These are phyloP conservation scores for Coemansia asiatica DNA, from an alignment of 192 early-diverging fungal species.

Conservation along the genomic window DNA sequence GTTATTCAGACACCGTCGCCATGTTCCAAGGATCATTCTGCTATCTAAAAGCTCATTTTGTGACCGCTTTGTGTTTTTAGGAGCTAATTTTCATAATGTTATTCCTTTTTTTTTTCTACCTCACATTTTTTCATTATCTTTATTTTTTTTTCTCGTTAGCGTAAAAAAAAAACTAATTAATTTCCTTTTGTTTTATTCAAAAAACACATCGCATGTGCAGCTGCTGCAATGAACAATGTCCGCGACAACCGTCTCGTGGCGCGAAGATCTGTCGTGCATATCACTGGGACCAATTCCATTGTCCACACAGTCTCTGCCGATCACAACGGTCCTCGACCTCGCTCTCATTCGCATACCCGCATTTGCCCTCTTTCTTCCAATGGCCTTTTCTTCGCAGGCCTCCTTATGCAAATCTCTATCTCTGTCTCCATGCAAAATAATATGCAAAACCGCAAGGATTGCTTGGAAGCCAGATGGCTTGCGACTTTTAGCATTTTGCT, in stretches of 20 bases:
- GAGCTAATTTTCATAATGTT: background rate
- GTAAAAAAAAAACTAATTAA: too few relatives aligned
- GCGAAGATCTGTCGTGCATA: background rate
- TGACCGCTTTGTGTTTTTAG: too few relatives aligned
- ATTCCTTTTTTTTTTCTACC: background rate
- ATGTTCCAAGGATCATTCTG: background rate
- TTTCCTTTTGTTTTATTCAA: background rate
- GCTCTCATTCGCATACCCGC: background rate
- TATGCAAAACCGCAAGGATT: too few relatives aligned
- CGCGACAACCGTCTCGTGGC: constrained; percentile 18
- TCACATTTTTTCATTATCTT: constrained; percentile 4
- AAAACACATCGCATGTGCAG: constrained; percentile 8
- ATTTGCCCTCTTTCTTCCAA: background rate
- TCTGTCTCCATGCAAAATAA: background rate
- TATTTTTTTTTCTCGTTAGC: too few relatives aligned
- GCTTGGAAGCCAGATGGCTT: too few relatives aligned
- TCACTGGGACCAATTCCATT: background rate
- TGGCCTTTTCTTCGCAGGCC: background rate
- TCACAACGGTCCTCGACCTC: background rate
- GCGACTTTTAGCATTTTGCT: background rate
- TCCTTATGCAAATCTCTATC: background rate
- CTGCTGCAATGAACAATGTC: constrained; percentile 8
- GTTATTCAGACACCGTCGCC: constrained; percentile 2
- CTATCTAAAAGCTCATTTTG: too few relatives aligned
- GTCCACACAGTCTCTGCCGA: background rate